Evolutionary conservation across 2,329 filamentous ascomycete genomes (phyloP).

Genomic region (Diplocarpon rosae): DNA sequence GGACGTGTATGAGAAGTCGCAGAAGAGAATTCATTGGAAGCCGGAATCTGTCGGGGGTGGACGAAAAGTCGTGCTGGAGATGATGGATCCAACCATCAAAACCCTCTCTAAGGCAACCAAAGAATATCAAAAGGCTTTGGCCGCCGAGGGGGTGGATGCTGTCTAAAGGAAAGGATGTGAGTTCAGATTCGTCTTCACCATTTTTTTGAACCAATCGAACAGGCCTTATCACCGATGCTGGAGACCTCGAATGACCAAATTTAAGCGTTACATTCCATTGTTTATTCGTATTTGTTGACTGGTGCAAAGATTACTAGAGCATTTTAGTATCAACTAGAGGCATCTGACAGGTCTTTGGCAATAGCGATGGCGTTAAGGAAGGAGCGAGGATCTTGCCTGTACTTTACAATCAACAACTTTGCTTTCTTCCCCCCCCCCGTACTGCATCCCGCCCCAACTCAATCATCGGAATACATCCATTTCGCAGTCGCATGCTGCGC

Average conservation of each 20-base stretch:
- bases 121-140: slow-evolving; percentile 62
- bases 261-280: too few species aligned
- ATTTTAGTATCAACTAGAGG: too few species aligned
- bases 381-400: slow-evolving; percentile 8
- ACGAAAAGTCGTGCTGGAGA: slow-evolving; percentile 58
- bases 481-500: slow-evolving; percentile 1
- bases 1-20: slow-evolving; percentile 59
- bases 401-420: background rate
- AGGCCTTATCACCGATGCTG: too few species aligned
- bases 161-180: background rate
- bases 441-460: background rate
- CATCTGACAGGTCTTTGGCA: background rate
- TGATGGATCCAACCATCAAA: slow-evolving; percentile 64
- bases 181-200: too few species aligned
- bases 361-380: slow-evolving; percentile 24
- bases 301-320: too few species aligned
- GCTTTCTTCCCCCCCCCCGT: background rate
- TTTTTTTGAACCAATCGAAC: too few species aligned
- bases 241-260: too few species aligned
- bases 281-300: too few species aligned
- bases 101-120: slow-evolving; percentile 59
- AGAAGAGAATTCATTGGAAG: slow-evolving; percentile 62
- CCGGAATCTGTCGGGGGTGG: slow-evolving; percentile 62
- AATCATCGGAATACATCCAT: slow-evolving; percentile 1
- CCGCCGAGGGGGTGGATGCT: slow-evolving; percentile 47